Evolutionary conservation across 371 early-diverging fungal species (phyloP), one percentile per base, ranked within the genome.

Genomic region (Mucor piriformis): DNA sequence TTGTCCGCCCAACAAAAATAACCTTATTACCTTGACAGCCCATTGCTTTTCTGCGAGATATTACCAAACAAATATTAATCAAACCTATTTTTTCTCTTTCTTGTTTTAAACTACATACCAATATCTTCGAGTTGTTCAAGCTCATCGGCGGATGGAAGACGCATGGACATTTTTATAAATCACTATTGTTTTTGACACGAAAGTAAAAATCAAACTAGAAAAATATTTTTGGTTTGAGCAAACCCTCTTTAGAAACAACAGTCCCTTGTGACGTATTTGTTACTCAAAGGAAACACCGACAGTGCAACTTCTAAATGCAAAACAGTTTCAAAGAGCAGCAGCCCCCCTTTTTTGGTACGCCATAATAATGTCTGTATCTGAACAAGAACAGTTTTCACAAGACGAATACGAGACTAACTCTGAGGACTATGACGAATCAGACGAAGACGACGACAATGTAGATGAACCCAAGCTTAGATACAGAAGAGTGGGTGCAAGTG

Each of bases 381-480:
- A 44, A 11, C 20, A 21, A 34, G 29, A 37, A 16, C 23, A 25
- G 13, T 10, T 21, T 12, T 40, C 50, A 40, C 40, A 49, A 16
- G 58, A 74, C 2, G 72, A 81, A 10, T 73, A 69, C 2, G 72
- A 78, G 0, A 72, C 79, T 2, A 69, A 63, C 5, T 78, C 80
- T 0, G 82, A 80, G 1, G 66, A 70, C 1, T 77, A 72, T 10
- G 75, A 72, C 8, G 78, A 79, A 4, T 73, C 72, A n/a, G 74
- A 71, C 6, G 84, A 83, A 29, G 82, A 81, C 20, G 76, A 82
- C n/a, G 86, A 87, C 23, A 79, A 84, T 13, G 85, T 87, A 27
- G 92, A 91, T 50, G 96, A 96, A 62, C 96, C 96, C 3, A 89
- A 89, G 59, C 81, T 96, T 42, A 89, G 93, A 54, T 96, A 96